These are phyloP conservation scores for Ustilago tritici DNA, from an alignment of 1,284 basidiomycete genomes.

Conservation along the genomic window DNA sequence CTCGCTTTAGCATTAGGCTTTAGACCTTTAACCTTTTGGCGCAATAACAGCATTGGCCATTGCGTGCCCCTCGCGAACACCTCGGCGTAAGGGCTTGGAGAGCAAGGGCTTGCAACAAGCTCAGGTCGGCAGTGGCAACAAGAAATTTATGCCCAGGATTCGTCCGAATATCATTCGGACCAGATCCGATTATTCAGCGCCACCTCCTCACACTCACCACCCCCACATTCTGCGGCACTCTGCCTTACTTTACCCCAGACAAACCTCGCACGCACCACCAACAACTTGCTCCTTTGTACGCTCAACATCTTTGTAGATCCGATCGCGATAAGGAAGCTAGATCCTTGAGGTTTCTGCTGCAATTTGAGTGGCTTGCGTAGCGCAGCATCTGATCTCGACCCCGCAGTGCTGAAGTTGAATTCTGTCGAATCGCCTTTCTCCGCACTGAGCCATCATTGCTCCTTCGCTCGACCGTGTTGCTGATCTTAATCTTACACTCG, in stretches of 20 bases:
- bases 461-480: not conserved
- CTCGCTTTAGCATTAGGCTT: not conserved
- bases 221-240: conserved; percentile 4
- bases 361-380: too few species aligned
- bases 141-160: conserved; percentile 21
- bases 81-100: not conserved
- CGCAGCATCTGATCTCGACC: not conserved
- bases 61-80: not conserved
- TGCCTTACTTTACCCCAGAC: not conserved
- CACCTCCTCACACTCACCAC: not conserved
- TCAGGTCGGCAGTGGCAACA: not conserved
- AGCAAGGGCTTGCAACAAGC: not conserved
- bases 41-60: not conserved
- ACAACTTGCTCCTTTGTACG: not conserved
- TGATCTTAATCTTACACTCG: conserved; percentile 7
- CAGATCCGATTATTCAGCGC: conserved; percentile 1
- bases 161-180: conserved; percentile 22
- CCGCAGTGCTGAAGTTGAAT: not conserved
- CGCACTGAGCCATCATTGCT: not conserved
- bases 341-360: not conserved
- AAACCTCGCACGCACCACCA: conserved; percentile 5
- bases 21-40: not conserved
- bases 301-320: conserved; percentile 9
- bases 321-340: conserved; percentile 6
- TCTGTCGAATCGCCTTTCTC: not conserved